phyloP scores from a whole-genome alignment of 345 rosid genomes.

The Populus tremula region DNA sequence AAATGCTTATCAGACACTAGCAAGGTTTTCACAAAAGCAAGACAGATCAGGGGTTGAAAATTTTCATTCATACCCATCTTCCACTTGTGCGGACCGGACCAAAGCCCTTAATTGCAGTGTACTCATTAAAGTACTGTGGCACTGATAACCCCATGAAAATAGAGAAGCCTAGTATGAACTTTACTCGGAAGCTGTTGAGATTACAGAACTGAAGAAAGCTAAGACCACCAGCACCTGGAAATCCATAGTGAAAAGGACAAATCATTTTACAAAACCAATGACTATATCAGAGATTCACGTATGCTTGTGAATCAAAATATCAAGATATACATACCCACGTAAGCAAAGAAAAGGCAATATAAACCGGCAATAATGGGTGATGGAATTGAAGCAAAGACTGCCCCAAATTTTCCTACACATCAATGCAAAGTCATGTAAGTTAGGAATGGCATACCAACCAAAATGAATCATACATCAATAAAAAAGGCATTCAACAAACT shows the following conservation, averaged over 20 bases:
- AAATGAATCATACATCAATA: not conserved
- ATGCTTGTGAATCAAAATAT: not conserved
- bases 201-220: constrained; percentile 90
- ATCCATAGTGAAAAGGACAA: not conserved
- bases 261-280: not conserved
- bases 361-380: constrained; percentile 73
- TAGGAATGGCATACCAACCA: constrained; percentile 11
- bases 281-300: not conserved
- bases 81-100: constrained; percentile 80
- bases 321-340: constrained; percentile 62
- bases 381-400: constrained; percentile 90
- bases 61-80: constrained; percentile 70
- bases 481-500: constrained; percentile 1
- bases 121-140: constrained; percentile 90
- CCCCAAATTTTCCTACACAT: constrained; percentile 86
- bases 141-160: constrained; percentile 84
- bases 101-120: constrained; percentile 71
- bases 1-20: constrained; percentile 1
- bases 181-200: constrained; percentile 79
- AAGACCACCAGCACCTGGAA: constrained; percentile 81
- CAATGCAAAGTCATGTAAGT: constrained; percentile 3
- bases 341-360: constrained; percentile 86
- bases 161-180: constrained; percentile 80
- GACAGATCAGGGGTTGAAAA: not conserved
- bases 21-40: not conserved